phyloP scores from a whole-genome alignment of 2,329 filamentous ascomycete species.

The Chrysoporthe puriensis region DNA sequence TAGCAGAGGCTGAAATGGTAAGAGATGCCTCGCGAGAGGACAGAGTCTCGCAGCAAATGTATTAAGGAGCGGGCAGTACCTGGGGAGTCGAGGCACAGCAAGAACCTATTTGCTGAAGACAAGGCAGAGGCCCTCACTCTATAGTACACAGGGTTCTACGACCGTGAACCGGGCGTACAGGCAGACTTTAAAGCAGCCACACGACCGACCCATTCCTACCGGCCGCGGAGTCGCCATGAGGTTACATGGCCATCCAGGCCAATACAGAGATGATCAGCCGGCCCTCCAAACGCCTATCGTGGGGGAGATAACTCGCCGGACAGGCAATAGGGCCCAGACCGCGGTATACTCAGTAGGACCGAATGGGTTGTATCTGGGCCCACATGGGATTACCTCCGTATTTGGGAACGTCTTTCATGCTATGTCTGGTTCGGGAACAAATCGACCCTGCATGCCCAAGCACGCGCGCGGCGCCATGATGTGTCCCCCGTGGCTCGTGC shows the following conservation, averaged over 20 bases:
- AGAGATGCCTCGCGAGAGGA: background rate
- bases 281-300: background rate
- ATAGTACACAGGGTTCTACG: background rate
- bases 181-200: background rate
- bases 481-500: background rate
- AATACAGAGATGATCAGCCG: slow-evolving; percentile 1
- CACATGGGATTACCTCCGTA: background rate
- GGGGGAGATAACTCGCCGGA: slow-evolving; percentile 8
- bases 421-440: background rate
- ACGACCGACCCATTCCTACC: background rate
- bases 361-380: background rate
- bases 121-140: slow-evolving; percentile 1
- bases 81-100: background rate
- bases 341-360: background rate
- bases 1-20: background rate
- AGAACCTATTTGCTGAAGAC: background rate
- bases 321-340: background rate
- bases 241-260: background rate
- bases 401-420: background rate
- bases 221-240: background rate
- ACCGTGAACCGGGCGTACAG: background rate
- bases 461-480: background rate
- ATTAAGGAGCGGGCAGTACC: background rate
- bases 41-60: background rate
- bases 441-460: background rate